Conservation (phyloP, 176 grass and related monocot genomes). For the Bromus sterilis region DNA sequence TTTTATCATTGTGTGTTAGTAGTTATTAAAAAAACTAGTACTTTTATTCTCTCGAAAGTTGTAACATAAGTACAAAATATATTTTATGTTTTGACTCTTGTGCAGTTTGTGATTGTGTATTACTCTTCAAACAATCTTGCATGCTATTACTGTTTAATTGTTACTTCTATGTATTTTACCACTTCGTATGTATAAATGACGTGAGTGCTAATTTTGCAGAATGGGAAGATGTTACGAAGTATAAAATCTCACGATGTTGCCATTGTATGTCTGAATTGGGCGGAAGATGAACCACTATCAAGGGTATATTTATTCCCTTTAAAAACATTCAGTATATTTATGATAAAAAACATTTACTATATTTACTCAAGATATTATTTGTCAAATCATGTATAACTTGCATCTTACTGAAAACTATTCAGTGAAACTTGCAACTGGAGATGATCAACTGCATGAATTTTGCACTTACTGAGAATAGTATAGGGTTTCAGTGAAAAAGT, state of each 20-base stretch:
- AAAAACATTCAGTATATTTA: neutral
- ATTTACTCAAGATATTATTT: neutral
- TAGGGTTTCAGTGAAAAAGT: neutral
- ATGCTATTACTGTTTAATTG: slow-evolving; percentile 9
- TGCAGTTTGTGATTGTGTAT: neutral
- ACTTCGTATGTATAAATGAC: slow-evolving; percentile 19
- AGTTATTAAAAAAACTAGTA: neutral
- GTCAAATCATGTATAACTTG: neutral
- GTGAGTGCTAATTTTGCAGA: slow-evolving; percentile 57
- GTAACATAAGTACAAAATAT: neutral
- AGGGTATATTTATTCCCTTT: slow-evolving; percentile 38
- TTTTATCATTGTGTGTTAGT: neutral
- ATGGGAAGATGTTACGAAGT: slow-evolving; percentile 84
- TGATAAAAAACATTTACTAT: slow-evolving; percentile 1
- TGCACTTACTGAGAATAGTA: neutral
- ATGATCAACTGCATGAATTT: neutral
- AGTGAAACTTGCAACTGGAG: neutral
- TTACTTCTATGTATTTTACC: slow-evolving; percentile 8
- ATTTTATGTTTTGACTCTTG: neutral
- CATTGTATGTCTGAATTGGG: slow-evolving; percentile 91
- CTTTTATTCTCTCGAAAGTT: neutral
- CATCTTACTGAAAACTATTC: neutral
- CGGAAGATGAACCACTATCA: slow-evolving; percentile 48
- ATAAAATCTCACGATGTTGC: slow-evolving; percentile 62
- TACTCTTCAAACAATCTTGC: neutral